A percentile compares a stretch with the other conserved stretches of the same genome.
phyloP scores from a whole-genome alignment of 2,329 filamentous ascomycete genomes.

The Colletotrichum siamense region DNA sequence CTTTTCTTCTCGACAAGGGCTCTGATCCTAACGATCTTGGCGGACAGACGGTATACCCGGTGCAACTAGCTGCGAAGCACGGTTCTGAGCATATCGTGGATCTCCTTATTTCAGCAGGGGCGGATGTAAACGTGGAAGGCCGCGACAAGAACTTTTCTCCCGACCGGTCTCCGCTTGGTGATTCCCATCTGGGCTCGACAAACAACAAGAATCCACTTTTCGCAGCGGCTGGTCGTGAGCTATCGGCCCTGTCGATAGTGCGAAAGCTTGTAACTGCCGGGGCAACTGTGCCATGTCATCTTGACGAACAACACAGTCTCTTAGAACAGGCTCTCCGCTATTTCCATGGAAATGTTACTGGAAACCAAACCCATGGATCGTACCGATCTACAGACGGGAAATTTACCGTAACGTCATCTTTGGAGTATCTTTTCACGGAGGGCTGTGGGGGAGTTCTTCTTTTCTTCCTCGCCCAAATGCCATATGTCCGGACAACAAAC shows the following conservation, averaged over 20 bases:
- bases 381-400: not conserved
- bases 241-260: not conserved
- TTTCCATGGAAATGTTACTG: not conserved
- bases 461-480: not conserved
- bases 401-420: not conserved
- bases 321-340: not conserved
- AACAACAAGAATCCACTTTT: not conserved
- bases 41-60: no score
- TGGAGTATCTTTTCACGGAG: not conserved
- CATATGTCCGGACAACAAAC: not conserved
- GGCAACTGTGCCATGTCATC: rapidly evolving
- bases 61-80: no score
- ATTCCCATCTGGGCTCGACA: no score
- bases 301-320: not conserved
- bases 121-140: no score
- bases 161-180: no score
- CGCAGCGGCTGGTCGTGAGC: not conserved
- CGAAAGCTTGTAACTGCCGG: not conserved
- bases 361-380: not conserved
- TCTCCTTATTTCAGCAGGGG: no score
- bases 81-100: no score
- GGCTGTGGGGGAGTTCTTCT: not conserved
- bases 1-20: no score
- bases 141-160: no score
- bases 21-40: no score